These are phyloP conservation scores for Botrytis deweyae DNA, from an alignment of 2,329 filamentous ascomycete genomes.

Conservation along the genomic window DNA sequence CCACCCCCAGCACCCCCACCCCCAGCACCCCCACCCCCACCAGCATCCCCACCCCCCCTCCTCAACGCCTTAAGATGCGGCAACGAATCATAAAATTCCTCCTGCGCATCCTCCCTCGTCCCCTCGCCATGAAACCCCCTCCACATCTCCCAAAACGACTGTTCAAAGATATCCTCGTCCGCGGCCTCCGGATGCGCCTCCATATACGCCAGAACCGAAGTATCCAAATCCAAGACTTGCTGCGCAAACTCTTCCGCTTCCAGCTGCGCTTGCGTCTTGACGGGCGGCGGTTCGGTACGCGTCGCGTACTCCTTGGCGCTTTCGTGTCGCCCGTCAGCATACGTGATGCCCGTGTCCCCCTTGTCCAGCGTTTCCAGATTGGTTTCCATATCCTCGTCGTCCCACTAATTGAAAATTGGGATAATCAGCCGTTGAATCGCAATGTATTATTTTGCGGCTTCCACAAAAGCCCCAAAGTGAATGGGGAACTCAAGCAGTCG, in stretches of 20 bases:
- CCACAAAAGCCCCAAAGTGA: not conserved
- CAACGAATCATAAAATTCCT: not conserved
- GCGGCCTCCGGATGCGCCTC: not conserved
- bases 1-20: too few relatives aligned
- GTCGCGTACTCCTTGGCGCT: not conserved
- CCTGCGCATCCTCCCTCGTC: not conserved
- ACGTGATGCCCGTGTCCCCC: not conserved
- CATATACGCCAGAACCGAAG: not conserved
- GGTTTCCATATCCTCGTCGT: not conserved
- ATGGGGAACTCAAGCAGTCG: too few relatives aligned
- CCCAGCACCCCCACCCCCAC: not conserved
- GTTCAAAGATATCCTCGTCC: not conserved
- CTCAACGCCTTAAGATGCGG: not conserved
- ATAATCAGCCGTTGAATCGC: not conserved
- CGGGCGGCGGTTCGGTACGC: not conserved
- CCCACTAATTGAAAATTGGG: not conserved
- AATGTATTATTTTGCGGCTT: not conserved
- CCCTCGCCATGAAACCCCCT: not conserved
- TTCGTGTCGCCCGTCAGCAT: not conserved
- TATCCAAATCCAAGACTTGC: accelerated
- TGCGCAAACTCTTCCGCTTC: not conserved
- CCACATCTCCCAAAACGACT: not conserved
- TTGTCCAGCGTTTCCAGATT: not conserved
- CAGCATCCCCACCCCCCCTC: too few relatives aligned
- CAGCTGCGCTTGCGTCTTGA: not conserved